phyloP scores from a whole-genome alignment of 805 yeast genomes.

The Kuraishia molischiana region DNA sequence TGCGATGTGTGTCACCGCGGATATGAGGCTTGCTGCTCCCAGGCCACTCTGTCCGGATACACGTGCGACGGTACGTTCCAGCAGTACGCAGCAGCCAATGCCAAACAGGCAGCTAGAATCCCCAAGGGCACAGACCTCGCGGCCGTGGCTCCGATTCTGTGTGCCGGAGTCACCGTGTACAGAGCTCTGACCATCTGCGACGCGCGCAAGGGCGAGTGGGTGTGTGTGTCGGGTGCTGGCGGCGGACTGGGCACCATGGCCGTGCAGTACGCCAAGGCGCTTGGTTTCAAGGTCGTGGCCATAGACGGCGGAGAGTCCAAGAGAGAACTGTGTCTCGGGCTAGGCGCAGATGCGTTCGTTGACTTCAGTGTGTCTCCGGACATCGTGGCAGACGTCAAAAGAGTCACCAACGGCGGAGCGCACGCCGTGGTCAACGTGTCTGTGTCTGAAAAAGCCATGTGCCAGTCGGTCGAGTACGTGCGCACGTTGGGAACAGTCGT shows the following conservation, averaged over 20 bases:
- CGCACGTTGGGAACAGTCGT: conserved; percentile 49
- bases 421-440: conserved; percentile 43
- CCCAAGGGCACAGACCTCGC: conserved; percentile 72
- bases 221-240: conserved; percentile 40
- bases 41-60: conserved; percentile 74
- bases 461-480: conserved; percentile 29
- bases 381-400: conserved; percentile 26
- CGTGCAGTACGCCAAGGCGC: conserved; percentile 38
- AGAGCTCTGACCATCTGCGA: conserved; percentile 69
- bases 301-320: conserved; percentile 40
- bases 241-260: conserved; percentile 45
- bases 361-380: conserved; percentile 29
- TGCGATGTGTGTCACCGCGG: conserved; percentile 68
- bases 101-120: conserved; percentile 75
- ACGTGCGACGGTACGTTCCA: conserved; percentile 89
- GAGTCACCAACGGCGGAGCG: conserved; percentile 37
- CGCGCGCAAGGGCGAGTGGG: conserved; percentile 38
- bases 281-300: conserved; percentile 38
- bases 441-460: conserved; percentile 37
- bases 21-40: conserved; percentile 62
- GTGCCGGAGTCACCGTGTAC: conserved; percentile 90
- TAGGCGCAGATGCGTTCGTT: conserved; percentile 37
- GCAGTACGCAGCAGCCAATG: conserved; percentile 84
- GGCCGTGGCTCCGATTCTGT: conserved; percentile 68
- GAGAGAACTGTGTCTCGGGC: conserved; percentile 24